Conservation (phyloP, 768 basidiomycete species). For the Gymnopilus junonius region DNA sequence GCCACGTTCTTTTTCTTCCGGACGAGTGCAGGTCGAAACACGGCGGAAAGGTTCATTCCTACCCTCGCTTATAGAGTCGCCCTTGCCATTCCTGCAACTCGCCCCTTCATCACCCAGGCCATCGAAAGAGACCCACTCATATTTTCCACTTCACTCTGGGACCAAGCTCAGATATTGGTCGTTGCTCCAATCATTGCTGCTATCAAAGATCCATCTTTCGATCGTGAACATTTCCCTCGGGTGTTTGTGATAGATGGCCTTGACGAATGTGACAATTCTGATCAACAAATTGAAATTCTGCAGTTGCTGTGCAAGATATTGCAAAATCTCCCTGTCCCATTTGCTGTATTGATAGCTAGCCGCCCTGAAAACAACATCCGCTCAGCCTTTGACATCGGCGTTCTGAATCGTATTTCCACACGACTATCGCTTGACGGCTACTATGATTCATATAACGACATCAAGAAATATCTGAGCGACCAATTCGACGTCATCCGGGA, state of each 20-base stretch:
- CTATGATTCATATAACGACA: constrained; percentile 8
- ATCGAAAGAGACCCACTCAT: constrained; percentile 7
- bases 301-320: not conserved
- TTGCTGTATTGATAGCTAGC: constrained; percentile 16
- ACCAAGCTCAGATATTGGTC: not conserved
- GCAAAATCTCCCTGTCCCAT: not conserved
- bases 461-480: constrained; percentile 6
- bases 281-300: not conserved
- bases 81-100: not conserved
- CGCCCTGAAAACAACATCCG: constrained; percentile 17
- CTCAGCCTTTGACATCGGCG: not conserved
- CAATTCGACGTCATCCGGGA: constrained; percentile 7
- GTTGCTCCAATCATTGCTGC: not conserved
- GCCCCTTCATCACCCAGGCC: not conserved
- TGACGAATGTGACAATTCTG: constrained; percentile 13
- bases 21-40: not conserved
- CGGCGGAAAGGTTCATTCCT: not conserved
- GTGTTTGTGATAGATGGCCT: constrained; percentile 14
- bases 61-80: constrained; percentile 3
- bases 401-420: not conserved
- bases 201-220: not conserved
- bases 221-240: not conserved
- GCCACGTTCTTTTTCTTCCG: constrained; percentile 16
- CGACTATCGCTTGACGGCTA: constrained; percentile 6
- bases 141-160: constrained; percentile 1